Evolutionary conservation across 352 stramenopile species (phyloP), one percentile per base, ranked within the genome.

Genomic region (Halophytophthora batemanensis): DNA sequence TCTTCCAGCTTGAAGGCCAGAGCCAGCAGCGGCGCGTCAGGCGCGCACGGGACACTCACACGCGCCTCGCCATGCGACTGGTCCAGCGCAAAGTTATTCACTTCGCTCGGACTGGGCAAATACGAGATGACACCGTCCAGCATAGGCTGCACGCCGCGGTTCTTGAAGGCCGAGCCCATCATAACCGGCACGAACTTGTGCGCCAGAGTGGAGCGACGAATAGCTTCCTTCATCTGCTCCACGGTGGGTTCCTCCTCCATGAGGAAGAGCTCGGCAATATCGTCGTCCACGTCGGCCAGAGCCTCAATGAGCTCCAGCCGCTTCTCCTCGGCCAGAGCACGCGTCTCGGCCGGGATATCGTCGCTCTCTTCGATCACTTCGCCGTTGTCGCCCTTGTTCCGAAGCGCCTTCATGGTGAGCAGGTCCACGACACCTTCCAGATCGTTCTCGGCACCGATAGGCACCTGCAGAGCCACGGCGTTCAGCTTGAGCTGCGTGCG

Each of bases 1-100:
- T 99, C 97, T 67, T 99, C 97, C 29, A 99, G 77, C 82, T 99
- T 99, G 79, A 99, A 99, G 21, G 97, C 97, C 17, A 99, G 83
- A 18, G 96, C 96, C 19, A 99, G 71, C 29, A 99, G 71, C 44
- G 96, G 94, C 61, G 94, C 87, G 6, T 95, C 74, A 3, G 85
- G 81, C 14, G 83, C 80, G 66, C 90, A 96, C 37, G 84, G 75
- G 33, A 99, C 84, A 2, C 76, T 46, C 53, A 96, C 85, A 46
- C 90, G 73, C 56, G 89, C 81, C 70, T 99, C 96, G 44, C 94
- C 71, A 3, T 98, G 93, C 29, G 66, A 83, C 59, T 95, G 77
- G 70, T 99, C 96, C 25, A 99, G 67, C 25, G 97, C 97, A 69
- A 82, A 97, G 72, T 99, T 99, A 15, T 89, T 46, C 53, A 98